phyloP scores from a whole-genome alignment of 225 moss, liverwort and hornwort species.

The Climacium dendroides region DNA sequence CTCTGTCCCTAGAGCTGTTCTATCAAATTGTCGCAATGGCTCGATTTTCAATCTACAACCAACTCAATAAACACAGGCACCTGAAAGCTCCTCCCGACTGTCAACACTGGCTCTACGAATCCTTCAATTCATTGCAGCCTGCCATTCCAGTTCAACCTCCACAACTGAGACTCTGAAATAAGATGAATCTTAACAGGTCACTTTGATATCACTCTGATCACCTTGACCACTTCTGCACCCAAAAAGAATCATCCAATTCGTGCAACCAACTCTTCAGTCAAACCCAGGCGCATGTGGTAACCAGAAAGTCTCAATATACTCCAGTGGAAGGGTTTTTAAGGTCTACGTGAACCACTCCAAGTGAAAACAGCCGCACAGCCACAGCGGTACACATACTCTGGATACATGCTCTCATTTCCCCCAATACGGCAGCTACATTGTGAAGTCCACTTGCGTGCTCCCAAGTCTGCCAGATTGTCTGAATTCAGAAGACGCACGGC shows the following conservation, averaged over 20 bases:
- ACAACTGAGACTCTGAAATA: background rate
- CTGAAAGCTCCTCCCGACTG: background rate
- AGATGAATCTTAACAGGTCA: background rate
- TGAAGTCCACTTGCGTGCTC: background rate
- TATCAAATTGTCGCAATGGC: background rate
- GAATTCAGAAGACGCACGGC: background rate
- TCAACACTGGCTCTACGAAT: background rate
- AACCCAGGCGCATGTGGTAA: background rate
- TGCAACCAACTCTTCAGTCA: background rate
- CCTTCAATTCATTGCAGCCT: background rate
- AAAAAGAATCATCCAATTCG: background rate
- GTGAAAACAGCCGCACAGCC: background rate
- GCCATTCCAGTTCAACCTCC: background rate
- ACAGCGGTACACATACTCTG: background rate
- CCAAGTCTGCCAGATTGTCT: background rate
- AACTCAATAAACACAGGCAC: background rate
- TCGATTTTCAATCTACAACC: background rate
- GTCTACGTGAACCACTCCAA: background rate
- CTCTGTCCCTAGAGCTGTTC: background rate
- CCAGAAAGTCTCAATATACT: background rate
- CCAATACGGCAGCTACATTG: background rate
- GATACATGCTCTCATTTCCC: background rate
- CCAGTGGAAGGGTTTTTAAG: background rate
- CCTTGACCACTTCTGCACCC: background rate
- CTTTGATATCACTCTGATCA: background rate